phyloP scores from a whole-genome alignment of 2,329 filamentous ascomycete genomes.

The Orbilia ellipsospora region DNA sequence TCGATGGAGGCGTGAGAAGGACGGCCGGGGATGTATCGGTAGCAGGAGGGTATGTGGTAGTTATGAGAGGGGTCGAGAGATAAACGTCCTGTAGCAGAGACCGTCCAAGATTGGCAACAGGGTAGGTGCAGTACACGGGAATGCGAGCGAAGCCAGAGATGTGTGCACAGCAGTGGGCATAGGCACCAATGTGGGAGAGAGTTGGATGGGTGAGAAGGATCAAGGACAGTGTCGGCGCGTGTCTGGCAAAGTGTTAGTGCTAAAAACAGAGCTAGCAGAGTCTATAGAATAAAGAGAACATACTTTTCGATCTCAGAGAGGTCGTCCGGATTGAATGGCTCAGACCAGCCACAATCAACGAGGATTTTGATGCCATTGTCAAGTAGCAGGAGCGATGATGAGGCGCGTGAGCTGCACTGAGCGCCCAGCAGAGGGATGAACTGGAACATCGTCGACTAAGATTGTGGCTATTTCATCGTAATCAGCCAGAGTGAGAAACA shows the following conservation, averaged over 20 bases:
- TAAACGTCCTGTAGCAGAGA: conserved; percentile 93
- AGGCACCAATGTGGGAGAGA: conserved; percentile 88
- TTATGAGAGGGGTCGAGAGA: conserved; percentile 75
- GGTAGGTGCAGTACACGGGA: conserved; percentile 91
- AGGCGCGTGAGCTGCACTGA: conserved; percentile 84
- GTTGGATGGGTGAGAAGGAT: conserved; percentile 96
- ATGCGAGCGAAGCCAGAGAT: conserved; percentile 91
- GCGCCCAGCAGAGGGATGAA: conserved; percentile 93
- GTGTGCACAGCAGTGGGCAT: conserved; percentile 96
- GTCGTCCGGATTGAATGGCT: conserved; percentile 83
- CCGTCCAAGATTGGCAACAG: conserved; percentile 90
- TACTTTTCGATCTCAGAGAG: conserved; percentile 91
- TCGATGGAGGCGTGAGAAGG: conserved; percentile 75
- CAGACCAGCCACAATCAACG: conserved; percentile 95
- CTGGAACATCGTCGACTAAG: conserved; percentile 80
- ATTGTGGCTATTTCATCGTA: conserved; percentile 22
- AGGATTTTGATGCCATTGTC: conserved; percentile 96
- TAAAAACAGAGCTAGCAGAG: conserved; percentile 17
- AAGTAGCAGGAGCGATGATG: conserved; percentile 94
- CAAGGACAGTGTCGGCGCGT: conserved; percentile 89
- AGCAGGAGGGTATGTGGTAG: conserved; percentile 54
- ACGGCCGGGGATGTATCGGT: conserved; percentile 66
- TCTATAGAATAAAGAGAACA: conserved; percentile 57
- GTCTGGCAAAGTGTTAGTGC: conserved; percentile 67
- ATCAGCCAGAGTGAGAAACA: not conserved